Percentiles rank a stretch among this genome's conserved stretches.
phyloP scores from a whole-genome alignment of 371 early-diverging fungal genomes.

The Batrachochytrium dendrobatidis region DNA sequence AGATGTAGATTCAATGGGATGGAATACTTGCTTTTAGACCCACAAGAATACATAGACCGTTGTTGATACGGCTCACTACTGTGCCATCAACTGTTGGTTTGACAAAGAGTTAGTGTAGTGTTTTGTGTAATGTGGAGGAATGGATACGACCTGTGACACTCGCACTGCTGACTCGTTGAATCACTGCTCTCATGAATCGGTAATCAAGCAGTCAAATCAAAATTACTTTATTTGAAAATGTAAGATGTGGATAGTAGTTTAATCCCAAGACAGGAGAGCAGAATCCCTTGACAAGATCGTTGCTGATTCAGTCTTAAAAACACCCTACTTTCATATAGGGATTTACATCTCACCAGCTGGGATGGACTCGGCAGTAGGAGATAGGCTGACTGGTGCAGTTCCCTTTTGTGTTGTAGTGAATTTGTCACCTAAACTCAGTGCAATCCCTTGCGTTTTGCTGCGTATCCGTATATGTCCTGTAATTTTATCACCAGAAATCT shows the following conservation, averaged over 20 bases:
- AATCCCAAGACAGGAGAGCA: too few species aligned
- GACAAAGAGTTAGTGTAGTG: background rate
- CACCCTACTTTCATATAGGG: too few species aligned
- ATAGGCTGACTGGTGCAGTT: background rate
- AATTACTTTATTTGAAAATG: too few species aligned
- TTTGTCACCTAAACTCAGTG: conserved; percentile 81
- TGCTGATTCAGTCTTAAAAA: too few species aligned
- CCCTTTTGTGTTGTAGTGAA: conserved; percentile 7
- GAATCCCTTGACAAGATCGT: too few species aligned
- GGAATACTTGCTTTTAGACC: background rate
- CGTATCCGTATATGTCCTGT: conserved; percentile 94
- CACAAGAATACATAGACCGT: conserved; percentile 14
- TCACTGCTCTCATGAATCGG: conserved; percentile 21
- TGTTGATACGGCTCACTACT: conserved; percentile 15
- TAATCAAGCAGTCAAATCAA: too few species aligned
- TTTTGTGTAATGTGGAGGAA: background rate
- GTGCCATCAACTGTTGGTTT: conserved; percentile 10
- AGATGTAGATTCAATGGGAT: too few species aligned
- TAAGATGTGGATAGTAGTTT: too few species aligned
- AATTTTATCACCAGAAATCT: conserved; percentile 46
- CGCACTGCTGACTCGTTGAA: conserved; percentile 20
- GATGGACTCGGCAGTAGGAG: conserved; percentile 4
- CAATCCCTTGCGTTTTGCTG: conserved; percentile 96
- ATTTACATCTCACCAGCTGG: too few species aligned
- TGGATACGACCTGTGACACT: conserved; percentile 11